phyloP scores from a whole-genome alignment of 225 moss, liverwort and hornwort species.

The Marchantia paleacea region DNA sequence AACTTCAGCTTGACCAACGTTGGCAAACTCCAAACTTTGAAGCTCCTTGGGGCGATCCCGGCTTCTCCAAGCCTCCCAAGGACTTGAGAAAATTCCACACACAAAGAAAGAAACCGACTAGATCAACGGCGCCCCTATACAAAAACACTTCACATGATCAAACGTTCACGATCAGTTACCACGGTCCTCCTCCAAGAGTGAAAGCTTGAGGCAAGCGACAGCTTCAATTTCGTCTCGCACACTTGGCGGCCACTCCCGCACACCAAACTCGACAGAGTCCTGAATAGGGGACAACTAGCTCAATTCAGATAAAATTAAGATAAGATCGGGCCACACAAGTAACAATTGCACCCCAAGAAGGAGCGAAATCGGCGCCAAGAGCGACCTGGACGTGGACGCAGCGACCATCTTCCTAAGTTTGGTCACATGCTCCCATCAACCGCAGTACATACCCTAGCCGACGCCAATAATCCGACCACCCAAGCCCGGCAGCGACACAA shows the following conservation, averaged over 20 bases:
- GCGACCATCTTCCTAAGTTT: not conserved
- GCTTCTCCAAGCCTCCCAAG: not conserved
- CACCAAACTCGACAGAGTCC: not conserved
- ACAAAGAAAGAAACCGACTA: not conserved
- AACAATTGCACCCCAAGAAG: too few species aligned
- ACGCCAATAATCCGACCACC: not conserved
- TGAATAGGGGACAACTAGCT: not conserved
- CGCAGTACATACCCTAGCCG: not conserved
- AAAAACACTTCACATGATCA: not conserved
- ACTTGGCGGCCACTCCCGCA: not conserved
- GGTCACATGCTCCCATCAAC: not conserved
- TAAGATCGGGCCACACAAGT: not conserved
- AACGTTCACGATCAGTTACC: not conserved
- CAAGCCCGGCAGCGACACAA: not conserved
- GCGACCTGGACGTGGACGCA: not conserved
- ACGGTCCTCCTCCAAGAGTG: not conserved
- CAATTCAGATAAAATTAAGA: not conserved
- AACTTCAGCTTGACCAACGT: not conserved
- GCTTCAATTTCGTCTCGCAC: not conserved
- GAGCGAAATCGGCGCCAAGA: not conserved
- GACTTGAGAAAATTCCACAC: not conserved
- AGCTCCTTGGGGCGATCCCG: too few species aligned
- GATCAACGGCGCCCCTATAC: not conserved
- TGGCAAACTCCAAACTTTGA: not conserved
- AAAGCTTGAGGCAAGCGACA: not conserved